Evolutionary conservation across 139 green algal genomes (phyloP), one percentile per base, ranked within the genome.

Genomic region (Medakamo hakoo): DNA sequence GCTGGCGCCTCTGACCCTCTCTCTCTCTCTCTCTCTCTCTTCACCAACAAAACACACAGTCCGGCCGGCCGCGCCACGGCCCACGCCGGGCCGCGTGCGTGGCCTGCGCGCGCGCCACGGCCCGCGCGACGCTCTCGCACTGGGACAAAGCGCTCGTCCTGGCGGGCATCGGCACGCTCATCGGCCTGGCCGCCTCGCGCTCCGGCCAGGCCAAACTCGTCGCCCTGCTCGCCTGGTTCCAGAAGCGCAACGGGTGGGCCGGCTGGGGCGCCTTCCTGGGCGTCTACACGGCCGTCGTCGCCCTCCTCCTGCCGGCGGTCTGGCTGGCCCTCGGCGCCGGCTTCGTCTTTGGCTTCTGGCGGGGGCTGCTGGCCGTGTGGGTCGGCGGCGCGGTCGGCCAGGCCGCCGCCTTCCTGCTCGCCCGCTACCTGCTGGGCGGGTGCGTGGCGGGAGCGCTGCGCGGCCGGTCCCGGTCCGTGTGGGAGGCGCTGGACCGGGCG

Each of bases 381-480:
- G 25, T 74, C 31, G 78, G 78, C 19, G 66, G 59, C 26, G 63
- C 58, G 49, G 24, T 78, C 0, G 78, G 78, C 2, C 76, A 83
- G 66, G 63, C 67, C 24, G 56, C 76, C 2, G 76, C 78, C 16
- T 84, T 84, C 56, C 64, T 84, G 18, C 49, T 79, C 19, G 75
- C 71, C 23, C 67, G 74, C 64, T 82, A 85, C 68, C 56, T 86
- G 21, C 63, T 86, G 29, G 57, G 74, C 4, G 79, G 78, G 29
- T 25, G 64, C 9, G 69, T 86, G 62, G 56, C 74, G 0, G 30
- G n/a, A 1, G 73, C 78, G 40, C 57, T 81, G 57, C 65, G 65
- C 20, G 60, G 32, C 22, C 72, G 76, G 57, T 85, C 71, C 52
- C 75, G 69, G 25, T n/a, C n/a, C n/a, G 77, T 78, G 56, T 86